Evolutionary conservation across 176 grass and related monocot species (phyloP).

Genomic region (Coix lacrymajobi): DNA sequence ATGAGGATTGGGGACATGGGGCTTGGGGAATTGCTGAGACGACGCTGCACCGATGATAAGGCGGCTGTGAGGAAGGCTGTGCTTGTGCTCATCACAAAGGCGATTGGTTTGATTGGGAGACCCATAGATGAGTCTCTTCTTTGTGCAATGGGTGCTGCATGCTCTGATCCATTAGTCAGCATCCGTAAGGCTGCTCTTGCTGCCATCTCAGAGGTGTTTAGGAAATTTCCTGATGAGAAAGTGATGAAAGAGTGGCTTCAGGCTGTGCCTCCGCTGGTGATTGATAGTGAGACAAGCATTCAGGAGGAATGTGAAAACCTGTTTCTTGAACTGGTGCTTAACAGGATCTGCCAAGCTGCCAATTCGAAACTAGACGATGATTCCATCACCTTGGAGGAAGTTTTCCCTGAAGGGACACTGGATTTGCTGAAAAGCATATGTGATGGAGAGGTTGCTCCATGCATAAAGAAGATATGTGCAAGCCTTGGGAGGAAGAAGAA

Average conservation of each 20-base stretch:
- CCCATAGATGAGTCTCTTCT: constrained; percentile 66
- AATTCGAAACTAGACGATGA: constrained; percentile 39
- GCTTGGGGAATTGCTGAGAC: constrained; percentile 63
- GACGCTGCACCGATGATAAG: constrained; percentile 77
- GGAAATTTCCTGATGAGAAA: constrained; percentile 63
- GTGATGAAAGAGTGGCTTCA: constrained; percentile 89
- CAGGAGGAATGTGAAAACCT: constrained; percentile 95
- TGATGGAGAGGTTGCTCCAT: constrained; percentile 70
- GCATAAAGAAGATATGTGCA: constrained; percentile 77
- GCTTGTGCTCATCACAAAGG: constrained; percentile 69
- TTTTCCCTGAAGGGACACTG: constrained; percentile 63
- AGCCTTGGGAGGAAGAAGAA: constrained; percentile 97
- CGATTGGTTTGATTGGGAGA: constrained; percentile 58
- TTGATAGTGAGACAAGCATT: constrained; percentile 86
- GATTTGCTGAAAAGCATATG: constrained; percentile 72
- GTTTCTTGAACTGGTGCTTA: constrained; percentile 84
- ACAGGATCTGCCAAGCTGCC: constrained; percentile 65
- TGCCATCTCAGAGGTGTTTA: constrained; percentile 87
- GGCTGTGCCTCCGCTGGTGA: constrained; percentile 68
- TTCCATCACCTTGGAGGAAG: constrained; percentile 32
- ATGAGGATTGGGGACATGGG: constrained; percentile 41
- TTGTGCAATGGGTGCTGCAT: constrained; percentile 57
- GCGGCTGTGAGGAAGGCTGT: constrained; percentile 87
- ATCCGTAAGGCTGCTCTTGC: constrained; percentile 89
- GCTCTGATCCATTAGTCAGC: constrained; percentile 85